A percentile compares a stretch with the other conserved stretches of the same genome.
Conservation (phyloP, 108 stramenopile species). For the Cylindrotheca fusiformis region DNA sequence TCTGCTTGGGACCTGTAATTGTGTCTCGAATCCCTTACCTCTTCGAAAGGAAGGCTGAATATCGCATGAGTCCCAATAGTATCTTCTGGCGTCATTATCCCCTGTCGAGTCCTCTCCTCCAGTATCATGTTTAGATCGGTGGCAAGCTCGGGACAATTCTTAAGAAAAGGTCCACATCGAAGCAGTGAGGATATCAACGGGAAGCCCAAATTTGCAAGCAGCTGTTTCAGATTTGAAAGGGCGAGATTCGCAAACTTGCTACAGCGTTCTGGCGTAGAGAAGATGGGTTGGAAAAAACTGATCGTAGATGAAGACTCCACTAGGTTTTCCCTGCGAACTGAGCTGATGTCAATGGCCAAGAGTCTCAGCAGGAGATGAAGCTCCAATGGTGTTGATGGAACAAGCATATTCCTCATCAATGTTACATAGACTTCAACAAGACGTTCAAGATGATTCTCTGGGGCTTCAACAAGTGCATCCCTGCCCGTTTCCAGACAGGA, state of each 20-base stretch:
- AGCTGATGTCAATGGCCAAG: conserved; percentile 21
- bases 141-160: conserved; percentile 17
- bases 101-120: not conserved
- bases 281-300: conserved; percentile 23
- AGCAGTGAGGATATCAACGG: conserved; percentile 14
- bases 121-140: conserved; percentile 4
- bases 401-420: conserved; percentile 55
- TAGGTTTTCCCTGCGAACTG: not conserved
- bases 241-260: conserved; percentile 10
- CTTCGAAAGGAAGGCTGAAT: conserved; percentile 72
- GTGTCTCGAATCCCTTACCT: conserved; percentile 71
- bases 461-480: not conserved
- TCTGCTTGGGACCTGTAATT: conserved; percentile 57
- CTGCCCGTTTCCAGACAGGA: not conserved
- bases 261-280: conserved; percentile 14
- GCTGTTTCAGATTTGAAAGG: conserved; percentile 24
- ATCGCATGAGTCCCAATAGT: conserved; percentile 41
- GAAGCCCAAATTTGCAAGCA: conserved; percentile 13
- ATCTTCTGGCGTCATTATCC: conserved; percentile 4
- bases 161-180: conserved; percentile 16
- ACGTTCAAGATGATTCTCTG: conserved; percentile 27
- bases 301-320: not conserved
- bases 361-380: conserved; percentile 71
- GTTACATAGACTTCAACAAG: conserved; percentile 55
- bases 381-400: conserved; percentile 68